These are phyloP conservation scores for Pichia sp. DNA, from an alignment of 1,139 yeast genomes.

Conservation along the genomic window DNA sequence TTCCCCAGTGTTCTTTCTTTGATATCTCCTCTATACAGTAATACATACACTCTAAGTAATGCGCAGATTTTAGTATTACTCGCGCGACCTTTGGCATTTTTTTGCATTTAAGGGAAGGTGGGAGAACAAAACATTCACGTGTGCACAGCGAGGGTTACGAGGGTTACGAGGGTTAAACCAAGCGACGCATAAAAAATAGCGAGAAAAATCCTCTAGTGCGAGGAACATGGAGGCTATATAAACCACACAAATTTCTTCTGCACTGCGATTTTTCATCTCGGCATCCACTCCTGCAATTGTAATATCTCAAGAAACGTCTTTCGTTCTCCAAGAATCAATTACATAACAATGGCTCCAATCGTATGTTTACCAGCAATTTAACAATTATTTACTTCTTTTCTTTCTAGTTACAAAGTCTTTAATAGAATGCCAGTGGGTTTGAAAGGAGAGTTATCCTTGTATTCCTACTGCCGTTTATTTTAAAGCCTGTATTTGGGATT, in stretches of 20 bases:
- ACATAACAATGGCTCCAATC: slow-evolving; percentile 75
- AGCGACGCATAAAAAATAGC: no score
- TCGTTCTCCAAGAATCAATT: neutral
- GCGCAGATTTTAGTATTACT: no score
- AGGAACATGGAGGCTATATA: neutral
- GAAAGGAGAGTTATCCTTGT: neutral
- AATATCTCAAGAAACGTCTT: neutral
- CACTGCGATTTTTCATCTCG: no score
- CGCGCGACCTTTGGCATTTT: no score
- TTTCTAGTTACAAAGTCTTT: slow-evolving; percentile 16
- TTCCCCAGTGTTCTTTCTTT: neutral
- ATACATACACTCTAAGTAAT: neutral
- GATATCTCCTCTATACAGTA: neutral
- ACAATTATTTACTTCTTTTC: neutral
- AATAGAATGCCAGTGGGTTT: slow-evolving; percentile 17
- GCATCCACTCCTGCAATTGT: neutral
- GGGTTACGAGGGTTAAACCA: neutral
- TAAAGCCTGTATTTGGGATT: slow-evolving; percentile 20
- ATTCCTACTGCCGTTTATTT: slow-evolving; percentile 19
- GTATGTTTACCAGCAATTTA: slow-evolving; percentile 58
- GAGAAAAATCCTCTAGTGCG: no score
- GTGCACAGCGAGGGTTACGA: neutral
- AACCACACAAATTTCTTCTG: neutral
- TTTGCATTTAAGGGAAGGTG: no score
- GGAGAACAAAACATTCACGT: neutral